Percentiles rank a stretch among this genome's conserved stretches.
phyloP scores from a whole-genome alignment of 257 asterid genomes.

The Anisodus tanguticus region DNA sequence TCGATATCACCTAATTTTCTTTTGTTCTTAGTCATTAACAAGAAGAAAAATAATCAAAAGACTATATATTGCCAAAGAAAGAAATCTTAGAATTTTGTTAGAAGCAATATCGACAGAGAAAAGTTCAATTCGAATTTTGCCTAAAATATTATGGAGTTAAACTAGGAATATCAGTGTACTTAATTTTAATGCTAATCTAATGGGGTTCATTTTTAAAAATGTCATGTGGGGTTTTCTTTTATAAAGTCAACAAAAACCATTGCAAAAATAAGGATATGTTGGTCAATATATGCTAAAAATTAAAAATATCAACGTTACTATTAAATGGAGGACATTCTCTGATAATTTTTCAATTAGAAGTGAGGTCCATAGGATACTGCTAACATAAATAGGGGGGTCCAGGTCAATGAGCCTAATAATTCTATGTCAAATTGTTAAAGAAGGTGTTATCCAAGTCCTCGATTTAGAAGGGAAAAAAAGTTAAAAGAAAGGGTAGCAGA shows the following conservation, averaged over 20 bases:
- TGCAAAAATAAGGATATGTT: not conserved
- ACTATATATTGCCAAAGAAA: not conserved
- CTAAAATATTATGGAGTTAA: not conserved
- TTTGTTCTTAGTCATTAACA: not conserved
- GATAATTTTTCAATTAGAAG: not conserved
- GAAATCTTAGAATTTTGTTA: not conserved
- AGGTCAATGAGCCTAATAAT: not conserved
- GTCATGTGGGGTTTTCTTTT: not conserved
- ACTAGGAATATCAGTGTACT: not conserved
- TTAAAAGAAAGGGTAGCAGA: not conserved
- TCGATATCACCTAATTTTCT: not conserved
- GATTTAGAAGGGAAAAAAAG: not conserved
- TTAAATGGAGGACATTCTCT: conserved; percentile 9
- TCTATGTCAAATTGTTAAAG: no score
- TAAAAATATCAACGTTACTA: not conserved
- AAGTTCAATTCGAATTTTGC: no score
- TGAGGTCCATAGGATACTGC: not conserved
- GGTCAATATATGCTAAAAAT: not conserved
- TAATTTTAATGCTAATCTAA: not conserved
- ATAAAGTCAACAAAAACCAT: not conserved
- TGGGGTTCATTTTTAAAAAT: not conserved
- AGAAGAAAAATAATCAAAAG: not conserved
- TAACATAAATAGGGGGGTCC: not conserved
- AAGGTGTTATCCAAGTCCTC: not conserved
- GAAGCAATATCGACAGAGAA: no score